phyloP scores from a whole-genome alignment of 2,329 filamentous ascomycete species.

The Aspergillus awamori region DNA sequence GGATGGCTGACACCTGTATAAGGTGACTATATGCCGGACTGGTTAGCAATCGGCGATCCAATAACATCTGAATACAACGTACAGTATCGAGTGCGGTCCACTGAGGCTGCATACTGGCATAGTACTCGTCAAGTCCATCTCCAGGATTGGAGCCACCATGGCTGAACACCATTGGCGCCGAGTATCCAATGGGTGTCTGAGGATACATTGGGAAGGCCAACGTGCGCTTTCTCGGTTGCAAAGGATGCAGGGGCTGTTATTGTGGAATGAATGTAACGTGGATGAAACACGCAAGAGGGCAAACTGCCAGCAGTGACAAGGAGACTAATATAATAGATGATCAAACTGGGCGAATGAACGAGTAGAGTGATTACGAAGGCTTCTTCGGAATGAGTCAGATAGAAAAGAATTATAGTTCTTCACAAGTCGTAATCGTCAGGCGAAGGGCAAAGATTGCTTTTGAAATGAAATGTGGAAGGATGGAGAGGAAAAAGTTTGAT shows the following conservation, averaged over 20 bases:
- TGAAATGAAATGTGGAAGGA: constrained; percentile 7
- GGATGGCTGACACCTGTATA: constrained; percentile 33
- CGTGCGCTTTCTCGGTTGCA: constrained; percentile 17
- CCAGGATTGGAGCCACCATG: constrained; percentile 25
- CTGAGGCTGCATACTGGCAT: constrained; percentile 29
- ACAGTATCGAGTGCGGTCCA: constrained; percentile 38
- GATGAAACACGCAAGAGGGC: constrained; percentile 19
- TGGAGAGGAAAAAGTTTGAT: constrained; percentile 21
- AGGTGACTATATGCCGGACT: constrained; percentile 21
- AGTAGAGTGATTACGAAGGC: not conserved
- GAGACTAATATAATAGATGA: constrained; percentile 4
- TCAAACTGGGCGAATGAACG: not conserved
- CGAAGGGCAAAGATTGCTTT: constrained; percentile 2
- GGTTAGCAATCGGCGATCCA: constrained; percentile 14
- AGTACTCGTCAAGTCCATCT: constrained; percentile 35
- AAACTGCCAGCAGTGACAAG: constrained; percentile 14
- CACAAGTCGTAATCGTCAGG: constrained; percentile 5
- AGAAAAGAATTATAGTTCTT: not conserved
- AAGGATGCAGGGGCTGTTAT: constrained; percentile 14
- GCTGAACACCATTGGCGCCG: constrained; percentile 33
- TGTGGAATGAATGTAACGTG: constrained; percentile 31
- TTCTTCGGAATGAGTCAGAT: not conserved
- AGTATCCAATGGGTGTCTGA: constrained; percentile 22
- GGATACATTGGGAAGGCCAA: constrained; percentile 33
- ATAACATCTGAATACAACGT: constrained; percentile 19